These are phyloP conservation scores for Silene noctiflora DNA, from an alignment of 179 eudicot genomes.

Conservation along the genomic window DNA sequence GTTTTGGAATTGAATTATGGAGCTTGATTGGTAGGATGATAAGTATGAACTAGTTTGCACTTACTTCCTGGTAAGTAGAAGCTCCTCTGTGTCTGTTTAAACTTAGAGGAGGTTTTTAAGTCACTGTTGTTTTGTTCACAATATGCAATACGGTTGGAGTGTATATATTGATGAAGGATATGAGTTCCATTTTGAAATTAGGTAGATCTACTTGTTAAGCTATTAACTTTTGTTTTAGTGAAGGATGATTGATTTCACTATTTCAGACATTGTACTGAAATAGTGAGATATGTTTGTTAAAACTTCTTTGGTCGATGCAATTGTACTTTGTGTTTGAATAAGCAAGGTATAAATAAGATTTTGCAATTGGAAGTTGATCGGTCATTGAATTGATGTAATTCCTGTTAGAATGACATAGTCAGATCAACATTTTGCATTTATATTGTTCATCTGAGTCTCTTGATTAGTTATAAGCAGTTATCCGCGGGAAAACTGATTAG, in stretches of 20 bases:
- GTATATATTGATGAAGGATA: background rate
- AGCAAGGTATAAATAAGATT: background rate
- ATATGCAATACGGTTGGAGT: background rate
- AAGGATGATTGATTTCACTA: background rate
- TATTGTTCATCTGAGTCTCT: background rate
- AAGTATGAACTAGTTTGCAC: background rate
- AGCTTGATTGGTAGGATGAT: background rate
- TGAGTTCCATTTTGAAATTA: background rate
- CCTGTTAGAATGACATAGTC: background rate
- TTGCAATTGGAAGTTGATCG: background rate
- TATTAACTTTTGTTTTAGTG: background rate
- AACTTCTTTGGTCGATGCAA: no score
- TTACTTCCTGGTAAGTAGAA: background rate
- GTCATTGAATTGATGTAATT: background rate
- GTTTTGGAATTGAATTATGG: background rate
- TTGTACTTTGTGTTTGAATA: no score
- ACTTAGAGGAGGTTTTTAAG: background rate
- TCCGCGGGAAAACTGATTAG: no score
- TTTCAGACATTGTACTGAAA: background rate
- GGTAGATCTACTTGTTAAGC: background rate
- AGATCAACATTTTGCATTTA: background rate
- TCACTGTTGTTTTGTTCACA: background rate
- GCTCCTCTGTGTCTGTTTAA: background rate
- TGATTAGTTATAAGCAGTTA: no score
- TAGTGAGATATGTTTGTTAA: no score